Evolutionary conservation across 176 grass and related monocot genomes (phyloP), one percentile per base, ranked within the genome.

Genomic region (Avena atlantica): DNA sequence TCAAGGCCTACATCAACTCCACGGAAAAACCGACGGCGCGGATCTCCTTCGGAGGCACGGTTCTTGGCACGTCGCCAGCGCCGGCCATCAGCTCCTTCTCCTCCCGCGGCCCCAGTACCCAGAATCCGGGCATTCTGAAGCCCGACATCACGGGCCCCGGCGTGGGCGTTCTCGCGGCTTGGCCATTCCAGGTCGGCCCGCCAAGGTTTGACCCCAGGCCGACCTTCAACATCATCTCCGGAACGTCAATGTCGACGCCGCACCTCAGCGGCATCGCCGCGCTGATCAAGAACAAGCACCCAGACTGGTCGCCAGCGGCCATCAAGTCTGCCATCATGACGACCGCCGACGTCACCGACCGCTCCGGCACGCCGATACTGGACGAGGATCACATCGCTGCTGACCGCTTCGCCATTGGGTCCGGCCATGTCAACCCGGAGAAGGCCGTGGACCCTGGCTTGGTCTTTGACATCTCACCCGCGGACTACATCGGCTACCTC

Each of bases 391-490:
- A n/a, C 23, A 1, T 5, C 1, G 17, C 42, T 11, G 90, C 93
- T 1, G 29, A 58, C 83, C 67, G 80, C 74, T 92, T 92, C 14
- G 78, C 84, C 50, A 80, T 67, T 0, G 88, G 90, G 6, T 78
- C 88, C 7, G 90, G 93, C 2, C 90, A 95, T 48, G 90, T 92
- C 13, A 83, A 90, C 71, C 83, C 88, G 6, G 63, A 6, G 36
- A 92, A 89, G 76, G 86, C 93, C 2, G 2, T 12, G 3, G 49
- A 90, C 67, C 93, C 93, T 0, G 88, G 90, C 40, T 3, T 73
- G 4, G 10, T 73, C 2, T 73, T 47, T 3, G 70, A 73, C 20
- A 13, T 23, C 5, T 2, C 19, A 10, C 1, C 70, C 1, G 20
- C 12, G 4, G 70, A 73, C 70, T 73, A 73, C 70, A 73, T 73